A percentile compares a stretch with the other conserved stretches of the same genome.
These are phyloP conservation scores for Pestalotiopsis sp. DNA, from an alignment of 2,329 filamentous ascomycete genomes.

Conservation along the genomic window DNA sequence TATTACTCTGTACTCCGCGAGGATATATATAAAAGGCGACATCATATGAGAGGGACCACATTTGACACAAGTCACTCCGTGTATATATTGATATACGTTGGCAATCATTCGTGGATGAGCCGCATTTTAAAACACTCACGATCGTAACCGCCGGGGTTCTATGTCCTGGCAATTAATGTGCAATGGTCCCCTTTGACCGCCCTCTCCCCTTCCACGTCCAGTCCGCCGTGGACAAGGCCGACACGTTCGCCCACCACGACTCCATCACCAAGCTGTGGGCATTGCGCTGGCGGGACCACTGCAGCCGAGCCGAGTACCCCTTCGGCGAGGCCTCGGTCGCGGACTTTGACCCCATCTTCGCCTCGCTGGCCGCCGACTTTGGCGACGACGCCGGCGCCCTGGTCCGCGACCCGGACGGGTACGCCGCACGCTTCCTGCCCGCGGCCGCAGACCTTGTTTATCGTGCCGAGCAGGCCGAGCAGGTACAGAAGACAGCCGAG, in stretches of 20 bases:
- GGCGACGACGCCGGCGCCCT: constrained; percentile 68
- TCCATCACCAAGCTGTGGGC: constrained; percentile 70
- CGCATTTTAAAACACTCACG: not conserved
- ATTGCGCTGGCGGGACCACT: constrained; percentile 73
- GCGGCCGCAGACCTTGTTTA: constrained; percentile 59
- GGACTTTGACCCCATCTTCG: constrained; percentile 72
- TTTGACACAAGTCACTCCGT: too few relatives aligned
- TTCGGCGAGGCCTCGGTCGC: constrained; percentile 73
- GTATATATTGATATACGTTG: too few relatives aligned
- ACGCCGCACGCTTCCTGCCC: constrained; percentile 66
- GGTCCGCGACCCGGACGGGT: constrained; percentile 38
- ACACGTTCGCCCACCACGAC: constrained; percentile 51
- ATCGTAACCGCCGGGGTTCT: not conserved
- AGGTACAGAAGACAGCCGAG: constrained; percentile 48
- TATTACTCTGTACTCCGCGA: not conserved
- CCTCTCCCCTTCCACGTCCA: not conserved
- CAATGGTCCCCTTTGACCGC: not conserved
- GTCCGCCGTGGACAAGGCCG: not conserved
- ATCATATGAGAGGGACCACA: too few relatives aligned
- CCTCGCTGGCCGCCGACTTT: constrained; percentile 60
- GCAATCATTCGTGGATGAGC: not conserved
- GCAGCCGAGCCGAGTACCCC: constrained; percentile 66
- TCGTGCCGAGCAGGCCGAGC: constrained; percentile 53
- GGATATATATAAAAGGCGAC: too few relatives aligned
- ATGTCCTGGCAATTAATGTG: too few relatives aligned